Conservation (phyloP, 2,329 filamentous ascomycete genomes). For the Hirsutella thompsonii region DNA sequence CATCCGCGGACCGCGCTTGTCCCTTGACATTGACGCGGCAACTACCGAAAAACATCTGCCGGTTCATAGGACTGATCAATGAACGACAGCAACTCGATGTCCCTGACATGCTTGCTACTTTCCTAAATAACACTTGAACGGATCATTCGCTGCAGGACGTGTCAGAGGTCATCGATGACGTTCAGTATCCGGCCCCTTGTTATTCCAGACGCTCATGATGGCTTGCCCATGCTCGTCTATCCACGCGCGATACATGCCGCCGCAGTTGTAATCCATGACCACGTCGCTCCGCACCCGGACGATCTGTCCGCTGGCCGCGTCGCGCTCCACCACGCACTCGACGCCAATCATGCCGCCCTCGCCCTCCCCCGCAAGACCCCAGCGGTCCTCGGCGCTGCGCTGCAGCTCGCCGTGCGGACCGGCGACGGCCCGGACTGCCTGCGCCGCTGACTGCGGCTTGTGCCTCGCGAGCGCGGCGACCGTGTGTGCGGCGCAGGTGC, state of each 20-base stretch:
- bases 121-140: no score
- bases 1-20: no score
- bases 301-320: slow-evolving; percentile 25
- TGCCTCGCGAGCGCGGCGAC: slow-evolving; percentile 63
- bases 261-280: slow-evolving; percentile 71
- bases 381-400: slow-evolving; percentile 59
- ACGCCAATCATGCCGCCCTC: slow-evolving; percentile 80
- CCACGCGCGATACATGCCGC: slow-evolving; percentile 79
- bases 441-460: slow-evolving; percentile 32
- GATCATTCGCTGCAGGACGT: no score
- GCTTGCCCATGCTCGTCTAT: slow-evolving; percentile 47
- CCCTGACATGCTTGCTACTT: no score
- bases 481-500: slow-evolving; percentile 57
- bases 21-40: no score
- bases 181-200: slow-evolving; percentile 12
- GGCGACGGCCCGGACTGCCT: slow-evolving; percentile 50
- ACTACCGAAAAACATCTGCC: no score
- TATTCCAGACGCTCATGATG: slow-evolving; percentile 32
- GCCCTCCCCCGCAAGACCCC: slow-evolving; percentile 64
- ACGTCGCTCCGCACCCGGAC: slow-evolving; percentile 36
- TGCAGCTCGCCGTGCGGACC: slow-evolving; percentile 64
- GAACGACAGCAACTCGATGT: no score
- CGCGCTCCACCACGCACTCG: slow-evolving; percentile 39
- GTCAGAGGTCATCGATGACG: not conserved
- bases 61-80: no score